phyloP scores from a whole-genome alignment of 371 early-diverging fungal genomes.

The Syncephalastrum sp. region DNA sequence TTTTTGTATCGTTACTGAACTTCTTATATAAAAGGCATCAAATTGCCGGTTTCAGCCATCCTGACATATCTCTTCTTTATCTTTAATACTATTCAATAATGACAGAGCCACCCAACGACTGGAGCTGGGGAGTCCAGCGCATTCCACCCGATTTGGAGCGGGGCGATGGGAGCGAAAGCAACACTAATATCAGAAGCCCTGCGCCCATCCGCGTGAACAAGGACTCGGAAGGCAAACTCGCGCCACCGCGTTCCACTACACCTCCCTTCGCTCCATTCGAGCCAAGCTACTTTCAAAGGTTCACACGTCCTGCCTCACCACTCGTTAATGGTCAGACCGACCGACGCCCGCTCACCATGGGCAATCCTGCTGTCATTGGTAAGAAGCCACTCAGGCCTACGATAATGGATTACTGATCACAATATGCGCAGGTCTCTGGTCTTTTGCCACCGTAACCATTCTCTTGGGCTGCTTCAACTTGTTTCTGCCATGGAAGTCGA shows the following conservation, averaged over 20 bases:
- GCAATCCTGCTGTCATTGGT: constrained; percentile 7
- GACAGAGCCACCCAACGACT: no score
- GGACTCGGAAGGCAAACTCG: constrained; percentile 8
- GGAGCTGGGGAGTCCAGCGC: no score
- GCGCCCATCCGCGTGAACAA: constrained; percentile 2
- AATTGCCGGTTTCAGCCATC: no score
- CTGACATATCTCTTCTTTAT: no score
- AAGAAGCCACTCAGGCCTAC: no score
- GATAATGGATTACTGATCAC: constrained; percentile 7
- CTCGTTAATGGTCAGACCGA: constrained; percentile 12
- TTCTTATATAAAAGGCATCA: no score
- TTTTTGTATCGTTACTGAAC: no score
- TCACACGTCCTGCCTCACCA: constrained; percentile 6
- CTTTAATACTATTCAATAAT: no score
- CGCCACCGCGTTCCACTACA: not conserved
- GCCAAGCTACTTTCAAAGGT: no score
- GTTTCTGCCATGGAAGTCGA: constrained; percentile 21
- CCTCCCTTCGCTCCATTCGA: no score
- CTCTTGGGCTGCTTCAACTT: constrained; percentile 16
- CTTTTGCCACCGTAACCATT: constrained; percentile 26
- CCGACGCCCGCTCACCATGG: constrained; percentile 18
- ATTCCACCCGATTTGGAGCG: no score
- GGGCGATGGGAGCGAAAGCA: no score
- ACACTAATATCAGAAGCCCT: constrained; percentile 1
- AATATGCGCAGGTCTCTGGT: constrained; percentile 13